These are phyloP conservation scores for Globisporangium mamillatum DNA, from an alignment of 352 stramenopile species.

Conservation along the genomic window DNA sequence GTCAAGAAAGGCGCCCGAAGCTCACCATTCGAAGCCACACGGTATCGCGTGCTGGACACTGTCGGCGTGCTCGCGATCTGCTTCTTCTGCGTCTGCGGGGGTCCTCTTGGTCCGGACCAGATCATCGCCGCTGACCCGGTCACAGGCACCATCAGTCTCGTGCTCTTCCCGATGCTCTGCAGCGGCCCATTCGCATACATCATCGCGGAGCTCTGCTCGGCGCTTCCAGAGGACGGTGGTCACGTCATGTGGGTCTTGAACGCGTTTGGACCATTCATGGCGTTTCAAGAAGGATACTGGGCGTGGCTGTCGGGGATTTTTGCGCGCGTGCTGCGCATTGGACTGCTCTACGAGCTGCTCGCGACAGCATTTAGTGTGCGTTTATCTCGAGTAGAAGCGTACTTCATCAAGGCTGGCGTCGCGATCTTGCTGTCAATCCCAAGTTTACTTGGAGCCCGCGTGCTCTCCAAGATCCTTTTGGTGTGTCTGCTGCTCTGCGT, in stretches of 20 bases:
- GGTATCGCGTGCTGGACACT: constrained; percentile 18
- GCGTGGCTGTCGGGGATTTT: constrained; percentile 78
- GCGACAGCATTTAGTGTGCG: neutral
- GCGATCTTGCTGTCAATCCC: constrained; percentile 24
- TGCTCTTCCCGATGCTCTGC: constrained; percentile 71
- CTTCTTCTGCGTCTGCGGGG: constrained; percentile 26
- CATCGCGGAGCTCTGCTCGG: constrained; percentile 83
- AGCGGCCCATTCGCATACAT: constrained; percentile 83
- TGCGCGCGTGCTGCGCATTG: constrained; percentile 67
- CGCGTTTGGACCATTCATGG: constrained; percentile 77
- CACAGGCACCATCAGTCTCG: constrained; percentile 17
- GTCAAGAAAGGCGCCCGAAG: neutral
- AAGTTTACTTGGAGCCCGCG: constrained; percentile 38
- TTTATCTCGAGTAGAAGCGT: neutral
- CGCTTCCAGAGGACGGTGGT: constrained; percentile 74
- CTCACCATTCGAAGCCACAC: constrained; percentile 5
- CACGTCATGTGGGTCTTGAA: constrained; percentile 85
- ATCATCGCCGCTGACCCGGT: constrained; percentile 26
- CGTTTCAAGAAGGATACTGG: constrained; percentile 58
- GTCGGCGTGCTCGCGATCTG: constrained; percentile 15
- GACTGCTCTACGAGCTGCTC: constrained; percentile 31
- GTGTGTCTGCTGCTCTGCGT: constrained; percentile 26
- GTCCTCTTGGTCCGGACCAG: constrained; percentile 17
- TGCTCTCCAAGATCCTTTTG: constrained; percentile 50
- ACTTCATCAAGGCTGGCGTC: constrained; percentile 20